A percentile compares a stretch with the other conserved stretches of the same genome.
Evolutionary conservation across 108 stramenopile genomes (phyloP).

Genomic region (Cyclotella sp.): DNA sequence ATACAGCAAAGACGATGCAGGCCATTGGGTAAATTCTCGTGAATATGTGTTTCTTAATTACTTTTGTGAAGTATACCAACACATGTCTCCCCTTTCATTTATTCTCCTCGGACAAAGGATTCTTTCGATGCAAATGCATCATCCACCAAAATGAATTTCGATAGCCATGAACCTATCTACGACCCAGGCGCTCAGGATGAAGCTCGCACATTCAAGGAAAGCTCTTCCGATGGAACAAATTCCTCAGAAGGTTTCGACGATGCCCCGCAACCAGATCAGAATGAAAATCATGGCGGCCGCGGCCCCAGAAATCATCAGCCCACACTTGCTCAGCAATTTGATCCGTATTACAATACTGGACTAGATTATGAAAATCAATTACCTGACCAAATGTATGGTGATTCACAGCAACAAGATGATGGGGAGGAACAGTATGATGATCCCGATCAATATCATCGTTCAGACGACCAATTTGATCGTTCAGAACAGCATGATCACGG

Average conservation of each 20-base stretch:
- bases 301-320: conserved; percentile 24
- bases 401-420: conserved; percentile 37
- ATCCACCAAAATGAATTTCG: conserved; percentile 54
- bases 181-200: conserved; percentile 54
- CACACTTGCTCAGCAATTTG: conserved; percentile 44
- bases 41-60: not conserved
- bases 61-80: not conserved
- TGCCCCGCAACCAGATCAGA: not conserved
- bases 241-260: not conserved
- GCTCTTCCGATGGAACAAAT: conserved; percentile 13
- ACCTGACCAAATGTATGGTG: conserved; percentile 55
- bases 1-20: conserved; percentile 56
- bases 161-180: conserved; percentile 49
- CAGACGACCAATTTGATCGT: conserved; percentile 28
- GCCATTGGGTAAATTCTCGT: conserved; percentile 17
- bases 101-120: not conserved
- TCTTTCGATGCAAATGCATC: conserved; percentile 56
- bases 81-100: not conserved
- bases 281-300: conserved; percentile 11
- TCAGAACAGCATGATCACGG: conserved; percentile 9
- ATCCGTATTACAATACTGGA: conserved; percentile 46
- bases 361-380: conserved; percentile 46
- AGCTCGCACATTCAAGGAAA: conserved; percentile 40
- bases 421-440: conserved; percentile 12
- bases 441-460: conserved; percentile 31